Evolutionary conservation across 441 rosid species (phyloP).

Genomic region (Aquilaria agallochum): DNA sequence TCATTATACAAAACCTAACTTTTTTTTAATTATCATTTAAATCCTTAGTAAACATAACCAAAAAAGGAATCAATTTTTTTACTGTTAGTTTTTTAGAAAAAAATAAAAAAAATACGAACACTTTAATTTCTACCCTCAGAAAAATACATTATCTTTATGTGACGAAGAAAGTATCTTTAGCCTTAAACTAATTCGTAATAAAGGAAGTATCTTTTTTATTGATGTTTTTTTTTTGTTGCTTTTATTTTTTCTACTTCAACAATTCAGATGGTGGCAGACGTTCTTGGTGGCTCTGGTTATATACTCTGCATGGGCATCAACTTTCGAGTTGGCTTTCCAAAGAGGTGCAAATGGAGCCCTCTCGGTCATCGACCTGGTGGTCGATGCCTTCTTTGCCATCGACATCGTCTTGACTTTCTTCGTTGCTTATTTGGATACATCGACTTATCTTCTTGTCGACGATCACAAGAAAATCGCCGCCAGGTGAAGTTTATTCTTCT

Average conservation of each 20-base stretch:
- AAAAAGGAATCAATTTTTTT: too few species aligned
- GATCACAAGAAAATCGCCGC: conserved; percentile 66
- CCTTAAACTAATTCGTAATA: too few species aligned
- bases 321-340: conserved; percentile 72
- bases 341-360: conserved; percentile 50
- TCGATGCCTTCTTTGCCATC: conserved; percentile 72
- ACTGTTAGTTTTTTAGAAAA: too few species aligned
- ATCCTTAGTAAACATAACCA: too few species aligned
- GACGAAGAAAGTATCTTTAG: too few species aligned
- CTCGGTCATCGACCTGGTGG: conserved; percentile 50
- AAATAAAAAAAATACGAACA: too few species aligned
- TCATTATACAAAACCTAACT: too few species aligned
- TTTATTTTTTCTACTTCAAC: not conserved
- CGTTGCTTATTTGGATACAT: conserved; percentile 74
- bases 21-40: too few species aligned
- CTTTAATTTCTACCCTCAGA: too few species aligned
- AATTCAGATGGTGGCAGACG: conserved; percentile 75
- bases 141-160: too few species aligned
- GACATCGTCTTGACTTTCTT: conserved; percentile 88
- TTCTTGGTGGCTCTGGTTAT: conserved; percentile 64
- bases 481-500: conserved; percentile 26
- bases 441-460: conserved; percentile 76
- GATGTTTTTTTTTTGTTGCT: not conserved
- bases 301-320: conserved; percentile 90
- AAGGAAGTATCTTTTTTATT: too few species aligned